A percentile compares a stretch with the other conserved stretches of the same genome.
phyloP scores from a whole-genome alignment of 2,329 filamentous ascomycete genomes.

The Emergomyces orientalis region DNA sequence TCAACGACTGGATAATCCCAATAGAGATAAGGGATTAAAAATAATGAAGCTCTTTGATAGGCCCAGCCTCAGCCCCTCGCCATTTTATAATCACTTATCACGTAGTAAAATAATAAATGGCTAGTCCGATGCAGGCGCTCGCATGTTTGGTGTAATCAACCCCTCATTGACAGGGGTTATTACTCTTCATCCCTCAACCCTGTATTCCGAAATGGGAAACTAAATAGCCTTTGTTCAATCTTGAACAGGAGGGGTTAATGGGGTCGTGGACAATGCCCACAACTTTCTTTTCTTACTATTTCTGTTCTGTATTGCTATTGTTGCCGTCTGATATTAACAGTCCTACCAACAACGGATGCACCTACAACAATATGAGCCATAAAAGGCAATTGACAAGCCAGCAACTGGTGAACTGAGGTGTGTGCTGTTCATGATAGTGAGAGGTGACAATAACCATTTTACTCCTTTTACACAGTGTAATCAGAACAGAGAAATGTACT shows the following conservation, averaged over 20 bases:
- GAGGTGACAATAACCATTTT: not conserved
- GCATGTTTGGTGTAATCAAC: not conserved
- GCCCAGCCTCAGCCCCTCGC: not conserved
- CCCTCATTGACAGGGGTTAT: not conserved
- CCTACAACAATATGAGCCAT: not conserved
- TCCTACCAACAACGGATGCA: not conserved
- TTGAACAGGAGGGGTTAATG: not conserved
- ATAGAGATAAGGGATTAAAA: conserved; percentile 3
- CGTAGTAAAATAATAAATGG: not conserved
- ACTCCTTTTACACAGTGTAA: not conserved
- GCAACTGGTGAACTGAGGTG: not conserved
- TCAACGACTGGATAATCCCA: conserved; percentile 1
- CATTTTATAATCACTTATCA: not conserved
- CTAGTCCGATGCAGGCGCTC: not conserved
- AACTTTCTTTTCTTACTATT: not conserved
- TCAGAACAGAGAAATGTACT: not conserved
- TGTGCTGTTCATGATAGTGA: not conserved
- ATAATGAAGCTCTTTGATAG: not conserved
- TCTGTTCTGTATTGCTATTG: not conserved
- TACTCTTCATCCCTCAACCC: not conserved
- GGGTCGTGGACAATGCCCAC: not conserved
- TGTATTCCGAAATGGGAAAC: not conserved
- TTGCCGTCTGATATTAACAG: not conserved
- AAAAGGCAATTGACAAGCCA: not conserved
- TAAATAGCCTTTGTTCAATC: not conserved